phyloP scores from a whole-genome alignment of 768 basidiomycete genomes.

The Pleurotus tuoliensis region DNA sequence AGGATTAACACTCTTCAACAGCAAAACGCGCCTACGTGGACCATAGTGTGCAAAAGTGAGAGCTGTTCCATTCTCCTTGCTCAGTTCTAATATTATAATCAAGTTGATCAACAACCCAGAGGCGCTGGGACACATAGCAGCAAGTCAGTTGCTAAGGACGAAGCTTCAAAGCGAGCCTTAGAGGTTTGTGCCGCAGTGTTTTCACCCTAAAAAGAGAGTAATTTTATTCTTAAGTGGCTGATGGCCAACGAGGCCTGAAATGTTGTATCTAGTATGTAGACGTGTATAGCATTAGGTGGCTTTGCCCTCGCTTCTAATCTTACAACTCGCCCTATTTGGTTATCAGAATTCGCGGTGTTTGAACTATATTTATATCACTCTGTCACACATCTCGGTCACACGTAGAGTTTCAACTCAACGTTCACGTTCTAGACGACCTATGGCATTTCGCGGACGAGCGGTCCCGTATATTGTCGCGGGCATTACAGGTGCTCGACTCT shows the following conservation, averaged over 20 bases:
- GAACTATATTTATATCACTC: conserved; percentile 6
- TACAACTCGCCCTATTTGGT: neutral
- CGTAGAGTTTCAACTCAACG: neutral
- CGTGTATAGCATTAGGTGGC: neutral
- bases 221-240: neutral
- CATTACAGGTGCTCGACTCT: conserved; percentile 41
- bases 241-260: neutral
- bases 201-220: neutral
- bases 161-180: conserved; percentile 42
- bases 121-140: conserved; percentile 42
- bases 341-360: conserved; percentile 18
- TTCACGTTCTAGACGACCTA: neutral
- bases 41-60: conserved; percentile 55
- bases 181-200: conserved; percentile 21
- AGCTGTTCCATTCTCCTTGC: neutral
- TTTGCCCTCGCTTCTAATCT: neutral
- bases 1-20: neutral
- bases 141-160: conserved; percentile 44
- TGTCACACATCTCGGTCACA: conserved; percentile 4
- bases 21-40: conserved; percentile 35
- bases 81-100: conserved; percentile 2
- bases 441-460: conserved; percentile 35
- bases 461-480: conserved; percentile 54
- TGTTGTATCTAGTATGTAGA: neutral
- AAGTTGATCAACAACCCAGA: conserved; percentile 45